Conservation (phyloP, 352 stramenopile genomes). For the Globisporangium nagaii region DNA sequence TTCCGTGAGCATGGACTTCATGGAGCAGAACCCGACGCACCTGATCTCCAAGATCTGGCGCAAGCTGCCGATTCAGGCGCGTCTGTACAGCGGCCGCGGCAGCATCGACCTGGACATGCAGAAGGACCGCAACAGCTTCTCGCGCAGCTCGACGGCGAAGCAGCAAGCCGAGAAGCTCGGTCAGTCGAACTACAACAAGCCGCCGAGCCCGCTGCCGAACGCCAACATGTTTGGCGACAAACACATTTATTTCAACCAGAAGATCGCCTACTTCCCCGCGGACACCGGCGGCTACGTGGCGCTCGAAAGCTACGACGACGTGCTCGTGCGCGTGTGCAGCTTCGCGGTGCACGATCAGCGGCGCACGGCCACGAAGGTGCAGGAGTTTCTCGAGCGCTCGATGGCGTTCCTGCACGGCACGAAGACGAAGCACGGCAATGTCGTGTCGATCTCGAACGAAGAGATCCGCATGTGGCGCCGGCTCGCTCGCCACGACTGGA, state of each 20-base stretch:
- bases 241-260: slow-evolving; percentile 19
- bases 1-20: slow-evolving; percentile 75
- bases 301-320: slow-evolving; percentile 75
- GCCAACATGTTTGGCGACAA: slow-evolving; percentile 19
- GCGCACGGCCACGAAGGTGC: slow-evolving; percentile 60
- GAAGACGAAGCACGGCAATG: slow-evolving; percentile 58
- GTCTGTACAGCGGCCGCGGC: slow-evolving; percentile 43
- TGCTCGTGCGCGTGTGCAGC: slow-evolving; percentile 62
- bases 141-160: slow-evolving; percentile 44
- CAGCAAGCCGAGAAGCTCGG: slow-evolving; percentile 35
- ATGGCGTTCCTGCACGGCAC: slow-evolving; percentile 67
- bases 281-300: slow-evolving; percentile 30
- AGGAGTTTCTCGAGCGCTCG: slow-evolving; percentile 73
- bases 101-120: slow-evolving; percentile 53
- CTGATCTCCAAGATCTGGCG: slow-evolving; percentile 79
- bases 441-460: slow-evolving; percentile 74
- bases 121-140: slow-evolving; percentile 60
- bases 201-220: slow-evolving; percentile 12
- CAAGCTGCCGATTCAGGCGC: slow-evolving; percentile 70
- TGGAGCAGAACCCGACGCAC: slow-evolving; percentile 67
- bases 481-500: slow-evolving; percentile 62
- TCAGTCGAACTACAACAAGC: slow-evolving; percentile 14
- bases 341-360: slow-evolving; percentile 67
- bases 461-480: slow-evolving; percentile 80
- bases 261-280: slow-evolving; percentile 17